phyloP scores from a whole-genome alignment of 2,329 filamentous ascomycete species.

The Gremmenia infestans region DNA sequence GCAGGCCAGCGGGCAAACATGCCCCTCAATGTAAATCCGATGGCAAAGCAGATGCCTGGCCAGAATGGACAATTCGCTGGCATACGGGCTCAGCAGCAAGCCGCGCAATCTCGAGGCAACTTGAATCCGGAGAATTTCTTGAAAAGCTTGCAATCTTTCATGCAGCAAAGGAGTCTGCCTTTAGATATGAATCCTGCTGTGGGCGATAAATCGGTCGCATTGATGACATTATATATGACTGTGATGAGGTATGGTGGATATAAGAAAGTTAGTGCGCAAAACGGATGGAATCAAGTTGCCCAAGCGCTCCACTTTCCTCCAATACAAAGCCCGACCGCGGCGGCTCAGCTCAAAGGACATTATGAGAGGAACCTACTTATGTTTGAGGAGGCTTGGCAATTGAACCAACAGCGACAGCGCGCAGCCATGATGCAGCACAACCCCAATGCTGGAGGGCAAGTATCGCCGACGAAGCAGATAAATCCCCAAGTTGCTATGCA shows the following conservation, averaged over 20 bases:
- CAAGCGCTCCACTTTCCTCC: slow-evolving; percentile 57
- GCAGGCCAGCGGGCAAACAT: slow-evolving; percentile 39
- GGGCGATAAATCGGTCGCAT: slow-evolving; percentile 66
- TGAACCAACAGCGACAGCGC: slow-evolving; percentile 46
- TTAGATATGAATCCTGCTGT: slow-evolving; percentile 72
- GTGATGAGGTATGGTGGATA: slow-evolving; percentile 76
- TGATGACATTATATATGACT: slow-evolving; percentile 72
- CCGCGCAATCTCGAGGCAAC: slow-evolving; percentile 35
- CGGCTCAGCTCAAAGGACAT: slow-evolving; percentile 63
- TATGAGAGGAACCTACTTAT: slow-evolving; percentile 72
- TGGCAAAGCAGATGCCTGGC: slow-evolving; percentile 44
- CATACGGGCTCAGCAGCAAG: slow-evolving; percentile 50
- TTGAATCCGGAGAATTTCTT: slow-evolving; percentile 64
- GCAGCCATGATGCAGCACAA: slow-evolving; percentile 26
- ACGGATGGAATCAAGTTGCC: slow-evolving; percentile 71
- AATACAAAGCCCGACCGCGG: slow-evolving; percentile 60
- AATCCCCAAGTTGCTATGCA: slow-evolving; percentile 44
- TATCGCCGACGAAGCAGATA: slow-evolving; percentile 37
- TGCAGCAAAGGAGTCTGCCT: slow-evolving; percentile 66
- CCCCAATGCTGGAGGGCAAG: slow-evolving; percentile 33
- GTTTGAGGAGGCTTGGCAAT: slow-evolving; percentile 68
- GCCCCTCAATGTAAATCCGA: slow-evolving; percentile 32
- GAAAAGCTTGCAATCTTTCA: slow-evolving; percentile 72
- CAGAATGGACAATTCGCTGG: slow-evolving; percentile 50
- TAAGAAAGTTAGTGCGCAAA: slow-evolving; percentile 62